Conservation (phyloP, 352 stramenopile genomes). For the Aphanomyces cochlioides region DNA sequence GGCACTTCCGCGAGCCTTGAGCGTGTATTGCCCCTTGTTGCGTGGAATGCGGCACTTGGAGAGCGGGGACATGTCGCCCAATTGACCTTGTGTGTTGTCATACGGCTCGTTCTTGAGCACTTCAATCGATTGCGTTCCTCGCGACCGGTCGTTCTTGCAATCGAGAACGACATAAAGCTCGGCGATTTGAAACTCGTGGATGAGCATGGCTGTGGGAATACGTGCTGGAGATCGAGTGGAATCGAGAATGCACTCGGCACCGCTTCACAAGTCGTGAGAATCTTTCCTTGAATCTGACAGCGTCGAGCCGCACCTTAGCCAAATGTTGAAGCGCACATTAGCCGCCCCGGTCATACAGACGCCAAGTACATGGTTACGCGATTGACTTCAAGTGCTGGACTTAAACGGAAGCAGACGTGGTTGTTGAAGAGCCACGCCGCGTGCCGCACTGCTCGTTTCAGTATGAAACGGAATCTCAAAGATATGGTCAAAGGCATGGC, state of each 20-base stretch:
- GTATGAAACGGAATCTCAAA: neutral
- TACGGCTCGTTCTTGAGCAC: conserved; percentile 32
- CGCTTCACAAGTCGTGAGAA: neutral
- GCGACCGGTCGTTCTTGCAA: neutral
- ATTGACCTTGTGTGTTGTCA: conserved; percentile 31
- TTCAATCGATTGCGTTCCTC: conserved; percentile 1
- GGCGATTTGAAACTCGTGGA: conserved; percentile 30
- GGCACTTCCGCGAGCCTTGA: conserved; percentile 26
- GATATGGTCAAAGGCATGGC: too few species aligned
- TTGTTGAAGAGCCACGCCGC: neutral
- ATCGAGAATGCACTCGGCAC: neutral
- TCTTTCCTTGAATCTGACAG: neutral
- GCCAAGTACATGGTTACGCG: neutral
- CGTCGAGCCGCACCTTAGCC: neutral
- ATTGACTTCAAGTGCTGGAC: neutral
- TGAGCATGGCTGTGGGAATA: neutral
- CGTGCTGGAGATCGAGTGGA: neutral
- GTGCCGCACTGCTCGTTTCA: neutral
- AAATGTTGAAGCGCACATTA: neutral
- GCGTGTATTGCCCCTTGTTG: conserved; percentile 31
- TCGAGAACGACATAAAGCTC: conserved; percentile 28
- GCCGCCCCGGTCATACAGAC: neutral
- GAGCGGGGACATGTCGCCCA: conserved; percentile 22
- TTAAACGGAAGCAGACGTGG: neutral
- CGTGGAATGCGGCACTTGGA: conserved; percentile 24